Conservation (phyloP, 208 protist genomes). For the Trypanosomatidae sp. region DNA sequence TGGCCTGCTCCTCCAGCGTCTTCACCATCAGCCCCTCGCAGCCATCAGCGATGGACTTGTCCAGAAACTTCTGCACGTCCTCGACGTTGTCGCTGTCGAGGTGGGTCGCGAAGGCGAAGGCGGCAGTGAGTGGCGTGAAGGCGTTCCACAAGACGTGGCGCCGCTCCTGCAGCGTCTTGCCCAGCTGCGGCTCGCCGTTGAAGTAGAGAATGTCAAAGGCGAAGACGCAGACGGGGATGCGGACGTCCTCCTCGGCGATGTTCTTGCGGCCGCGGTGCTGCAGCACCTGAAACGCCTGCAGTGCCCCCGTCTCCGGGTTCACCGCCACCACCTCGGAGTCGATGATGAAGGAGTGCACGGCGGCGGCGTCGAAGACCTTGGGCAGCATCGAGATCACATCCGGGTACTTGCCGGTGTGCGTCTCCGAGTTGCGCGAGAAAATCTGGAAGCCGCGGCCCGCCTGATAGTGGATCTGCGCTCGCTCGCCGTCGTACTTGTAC, state of each 20-base stretch:
- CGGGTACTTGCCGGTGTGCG: slow-evolving; percentile 98
- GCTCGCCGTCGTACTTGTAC: slow-evolving; percentile 99
- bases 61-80: slow-evolving; percentile 95
- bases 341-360: slow-evolving; percentile 96
- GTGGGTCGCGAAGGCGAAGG: slow-evolving; percentile 89
- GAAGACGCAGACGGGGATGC: slow-evolving; percentile 98
- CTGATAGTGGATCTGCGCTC: slow-evolving; percentile 95
- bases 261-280: slow-evolving; percentile 92
- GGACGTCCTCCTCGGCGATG: slow-evolving; percentile 89
- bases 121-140: slow-evolving; percentile 66
- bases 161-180: slow-evolving; percentile 84
- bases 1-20: slow-evolving; percentile 91
- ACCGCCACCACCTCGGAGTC: slow-evolving; percentile 98
- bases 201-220: slow-evolving; percentile 99
- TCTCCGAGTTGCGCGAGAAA: slow-evolving; percentile 98
- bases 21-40: slow-evolving; percentile 99
- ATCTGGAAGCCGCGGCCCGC: slow-evolving; percentile 88
- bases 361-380: slow-evolving; percentile 37
- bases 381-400: slow-evolving; percentile 94
- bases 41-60: slow-evolving; percentile 90
- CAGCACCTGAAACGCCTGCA: slow-evolving; percentile 97
- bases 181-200: slow-evolving; percentile 94
- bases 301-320: slow-evolving; percentile 82
- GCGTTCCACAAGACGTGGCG: slow-evolving; percentile 66
- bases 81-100: slow-evolving; percentile 89